Conservation (phyloP, 176 grass and related monocot genomes). For the Canna indica region DNA sequence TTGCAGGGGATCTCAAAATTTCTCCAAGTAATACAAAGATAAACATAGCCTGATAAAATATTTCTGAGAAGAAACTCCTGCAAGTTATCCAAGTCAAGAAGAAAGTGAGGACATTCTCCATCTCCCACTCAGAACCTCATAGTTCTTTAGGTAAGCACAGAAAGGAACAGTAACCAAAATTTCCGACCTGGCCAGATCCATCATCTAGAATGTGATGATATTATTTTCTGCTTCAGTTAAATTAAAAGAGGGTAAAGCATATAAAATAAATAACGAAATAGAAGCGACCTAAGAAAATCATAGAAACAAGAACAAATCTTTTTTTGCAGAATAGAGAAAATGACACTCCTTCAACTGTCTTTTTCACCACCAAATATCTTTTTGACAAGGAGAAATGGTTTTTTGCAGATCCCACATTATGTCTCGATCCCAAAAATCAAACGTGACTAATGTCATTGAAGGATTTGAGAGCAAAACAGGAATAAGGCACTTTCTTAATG, state of each 20-base stretch:
- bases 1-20: too few relatives aligned
- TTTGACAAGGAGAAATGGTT: background rate
- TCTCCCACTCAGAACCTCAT: background rate
- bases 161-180: background rate
- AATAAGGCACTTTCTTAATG: background rate
- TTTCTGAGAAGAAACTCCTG: background rate
- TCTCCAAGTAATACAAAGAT: too few relatives aligned
- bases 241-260: background rate
- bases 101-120: background rate
- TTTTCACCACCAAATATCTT: background rate
- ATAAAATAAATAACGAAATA: background rate
- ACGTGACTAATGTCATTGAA: background rate
- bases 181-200: background rate
- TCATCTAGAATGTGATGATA: background rate
- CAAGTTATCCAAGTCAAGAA: background rate
- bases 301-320: background rate
- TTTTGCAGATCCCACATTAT: background rate
- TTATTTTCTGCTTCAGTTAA: background rate
- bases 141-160: background rate
- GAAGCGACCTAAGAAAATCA: too few relatives aligned
- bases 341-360: background rate
- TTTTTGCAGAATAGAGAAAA: background rate
- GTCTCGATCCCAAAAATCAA: background rate
- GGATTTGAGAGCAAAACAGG: background rate
- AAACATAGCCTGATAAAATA: background rate